phyloP scores from a whole-genome alignment of 208 protist genomes.

The Wallacemonas rigidus region DNA sequence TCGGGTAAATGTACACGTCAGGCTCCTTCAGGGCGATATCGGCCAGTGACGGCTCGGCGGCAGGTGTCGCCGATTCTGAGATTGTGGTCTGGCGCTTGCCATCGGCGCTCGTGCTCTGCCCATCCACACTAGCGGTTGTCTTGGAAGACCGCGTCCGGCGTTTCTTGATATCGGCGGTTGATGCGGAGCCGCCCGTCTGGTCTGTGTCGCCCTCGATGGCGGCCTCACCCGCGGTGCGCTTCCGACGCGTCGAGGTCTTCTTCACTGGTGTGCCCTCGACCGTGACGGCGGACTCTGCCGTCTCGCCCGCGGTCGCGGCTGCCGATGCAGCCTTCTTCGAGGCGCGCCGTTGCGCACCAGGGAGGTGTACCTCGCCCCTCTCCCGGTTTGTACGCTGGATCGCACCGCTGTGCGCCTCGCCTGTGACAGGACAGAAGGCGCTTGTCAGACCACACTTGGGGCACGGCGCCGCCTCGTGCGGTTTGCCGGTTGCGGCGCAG shows the following conservation, averaged over 20 bases:
- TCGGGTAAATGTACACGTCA: slow-evolving; percentile 43
- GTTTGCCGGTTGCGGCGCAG: slow-evolving; percentile 57
- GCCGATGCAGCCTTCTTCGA: background rate
- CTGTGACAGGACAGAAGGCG: slow-evolving; percentile 71
- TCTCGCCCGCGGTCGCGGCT: slow-evolving; percentile 2
- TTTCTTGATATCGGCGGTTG: slow-evolving; percentile 16
- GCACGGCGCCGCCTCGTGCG: slow-evolving; percentile 44
- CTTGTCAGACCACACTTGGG: slow-evolving; percentile 47
- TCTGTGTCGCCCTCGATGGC: background rate
- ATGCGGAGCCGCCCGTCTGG: background rate
- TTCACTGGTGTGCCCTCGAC: slow-evolving; percentile 3
- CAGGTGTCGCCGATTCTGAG: background rate
- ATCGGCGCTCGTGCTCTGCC: background rate
- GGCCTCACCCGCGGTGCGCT: background rate
- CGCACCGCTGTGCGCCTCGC: slow-evolving; percentile 45
- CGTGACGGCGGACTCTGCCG: slow-evolving; percentile 21
- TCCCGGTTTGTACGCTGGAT: slow-evolving; percentile 34
- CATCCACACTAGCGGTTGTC: background rate
- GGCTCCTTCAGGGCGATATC: slow-evolving; percentile 14
- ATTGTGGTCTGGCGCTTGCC: background rate
- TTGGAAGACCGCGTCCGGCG: slow-evolving; percentile 25
- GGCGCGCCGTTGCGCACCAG: slow-evolving; percentile 6
- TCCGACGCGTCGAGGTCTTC: background rate
- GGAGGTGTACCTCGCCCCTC: slow-evolving; percentile 55
- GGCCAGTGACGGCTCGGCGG: slow-evolving; percentile 16